Conservation (phyloP, 2,329 filamentous ascomycete species). For the Fusarium verticillioides region DNA sequence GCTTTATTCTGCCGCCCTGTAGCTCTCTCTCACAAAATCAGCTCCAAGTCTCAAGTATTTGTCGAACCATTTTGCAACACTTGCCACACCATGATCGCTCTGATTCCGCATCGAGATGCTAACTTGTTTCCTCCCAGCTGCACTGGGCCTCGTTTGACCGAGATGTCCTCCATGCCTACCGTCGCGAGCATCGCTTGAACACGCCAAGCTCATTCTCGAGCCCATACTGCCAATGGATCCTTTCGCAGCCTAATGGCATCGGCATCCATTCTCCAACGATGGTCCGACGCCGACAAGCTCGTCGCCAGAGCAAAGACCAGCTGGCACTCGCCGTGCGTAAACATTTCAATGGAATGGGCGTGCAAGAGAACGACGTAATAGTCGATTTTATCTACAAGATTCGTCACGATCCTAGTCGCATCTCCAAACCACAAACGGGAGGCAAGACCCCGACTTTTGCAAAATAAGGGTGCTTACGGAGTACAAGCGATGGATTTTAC, state of each 20-base stretch:
- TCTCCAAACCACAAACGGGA: conserved; percentile 39
- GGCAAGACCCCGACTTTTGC: conserved; percentile 7
- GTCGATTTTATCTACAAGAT: conserved; percentile 82
- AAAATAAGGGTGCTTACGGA: conserved; percentile 20
- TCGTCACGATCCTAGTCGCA: conserved; percentile 47
- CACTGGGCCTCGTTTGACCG: conserved; percentile 77
- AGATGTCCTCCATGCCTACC: conserved; percentile 77
- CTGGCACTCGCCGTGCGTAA: conserved; percentile 79
- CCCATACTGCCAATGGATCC: conserved; percentile 70
- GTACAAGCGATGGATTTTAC: conserved; percentile 5
- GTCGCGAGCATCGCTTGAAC: conserved; percentile 76
- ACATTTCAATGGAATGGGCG: conserved; percentile 83
- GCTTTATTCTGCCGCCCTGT: neutral
- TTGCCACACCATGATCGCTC: neutral
- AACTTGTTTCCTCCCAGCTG: conserved; percentile 53
- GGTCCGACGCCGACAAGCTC: conserved; percentile 71
- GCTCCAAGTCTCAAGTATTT: neutral
- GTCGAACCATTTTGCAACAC: neutral
- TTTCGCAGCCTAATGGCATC: conserved; percentile 71
- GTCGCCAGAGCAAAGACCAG: conserved; percentile 77
- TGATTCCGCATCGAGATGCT: neutral
- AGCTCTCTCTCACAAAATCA: neutral
- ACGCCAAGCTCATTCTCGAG: conserved; percentile 76
- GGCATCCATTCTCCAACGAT: conserved; percentile 81
- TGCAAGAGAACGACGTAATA: conserved; percentile 85